Conservation (phyloP, 495 filamentous ascomycete genomes). For the Xylaria sp. region DNA sequence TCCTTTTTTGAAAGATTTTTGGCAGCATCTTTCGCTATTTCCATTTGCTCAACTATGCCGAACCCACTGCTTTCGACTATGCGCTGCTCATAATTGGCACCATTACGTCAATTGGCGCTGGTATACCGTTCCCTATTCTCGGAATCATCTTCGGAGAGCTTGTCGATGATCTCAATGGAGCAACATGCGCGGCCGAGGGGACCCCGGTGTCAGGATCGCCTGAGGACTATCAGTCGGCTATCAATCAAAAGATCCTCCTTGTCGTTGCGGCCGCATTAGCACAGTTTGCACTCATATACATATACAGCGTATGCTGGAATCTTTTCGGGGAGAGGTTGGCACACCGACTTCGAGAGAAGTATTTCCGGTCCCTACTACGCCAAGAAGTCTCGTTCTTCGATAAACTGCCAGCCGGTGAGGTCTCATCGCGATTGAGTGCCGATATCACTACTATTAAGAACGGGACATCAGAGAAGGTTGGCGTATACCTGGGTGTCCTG, state of each 20-base stretch:
- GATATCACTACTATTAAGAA: slow-evolving; percentile 68
- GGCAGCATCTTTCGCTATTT: slow-evolving; percentile 41
- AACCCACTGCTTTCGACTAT: slow-evolving; percentile 52
- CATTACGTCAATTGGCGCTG: slow-evolving; percentile 63
- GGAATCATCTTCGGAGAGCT: slow-evolving; percentile 73
- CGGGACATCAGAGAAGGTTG: slow-evolving; percentile 73
- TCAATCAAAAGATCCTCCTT: slow-evolving; percentile 65
- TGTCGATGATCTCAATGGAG: slow-evolving; percentile 68
- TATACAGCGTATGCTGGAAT: slow-evolving; percentile 63
- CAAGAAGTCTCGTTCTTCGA: slow-evolving; percentile 71
- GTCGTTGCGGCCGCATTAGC: slow-evolving; percentile 70
- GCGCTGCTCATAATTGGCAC: slow-evolving; percentile 59
- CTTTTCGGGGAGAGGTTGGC: slow-evolving; percentile 66
- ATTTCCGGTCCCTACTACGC: slow-evolving; percentile 62
- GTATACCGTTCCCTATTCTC: slow-evolving; percentile 72
- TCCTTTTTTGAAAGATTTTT: slow-evolving; percentile 14
- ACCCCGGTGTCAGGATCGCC: slow-evolving; percentile 29
- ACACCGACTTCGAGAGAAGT: slow-evolving; percentile 65
- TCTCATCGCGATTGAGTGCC: slow-evolving; percentile 64
- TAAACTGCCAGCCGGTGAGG: slow-evolving; percentile 61
- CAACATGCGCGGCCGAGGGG: slow-evolving; percentile 53
- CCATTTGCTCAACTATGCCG: slow-evolving; percentile 45
- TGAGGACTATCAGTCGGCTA: slow-evolving; percentile 45
- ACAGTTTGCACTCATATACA: slow-evolving; percentile 66
- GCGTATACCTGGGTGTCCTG: slow-evolving; percentile 62